Evolutionary conservation across 768 basidiomycete species (phyloP).

Genomic region (Auriculariales sp.): DNA sequence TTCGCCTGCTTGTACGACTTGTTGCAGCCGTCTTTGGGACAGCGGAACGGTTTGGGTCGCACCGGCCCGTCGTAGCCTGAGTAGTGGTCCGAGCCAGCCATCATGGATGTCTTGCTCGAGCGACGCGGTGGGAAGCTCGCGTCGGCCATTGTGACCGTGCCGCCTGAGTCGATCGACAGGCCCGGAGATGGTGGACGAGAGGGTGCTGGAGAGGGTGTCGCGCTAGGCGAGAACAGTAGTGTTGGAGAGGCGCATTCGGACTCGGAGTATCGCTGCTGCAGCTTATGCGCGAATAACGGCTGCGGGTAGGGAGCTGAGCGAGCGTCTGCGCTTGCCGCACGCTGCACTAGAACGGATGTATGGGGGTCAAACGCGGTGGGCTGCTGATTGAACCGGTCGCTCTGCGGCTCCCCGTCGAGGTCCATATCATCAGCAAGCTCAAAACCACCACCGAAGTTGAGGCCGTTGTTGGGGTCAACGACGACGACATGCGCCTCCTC

Average conservation of each 20-base stretch:
- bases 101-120: background rate
- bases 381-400: conserved; percentile 15
- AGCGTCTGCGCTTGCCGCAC: conserved; percentile 7
- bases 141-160: conserved; percentile 7
- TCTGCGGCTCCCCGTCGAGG: conserved; percentile 44
- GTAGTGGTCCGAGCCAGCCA: conserved; percentile 29
- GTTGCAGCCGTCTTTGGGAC: conserved; percentile 90
- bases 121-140: conserved; percentile 1
- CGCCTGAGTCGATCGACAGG: background rate
- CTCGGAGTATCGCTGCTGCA: background rate
- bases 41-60: conserved; percentile 75
- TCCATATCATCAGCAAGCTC: conserved; percentile 70
- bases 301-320: conserved; percentile 15
- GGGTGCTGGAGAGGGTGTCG: conserved; percentile 3
- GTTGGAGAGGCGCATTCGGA: conserved; percentile 1
- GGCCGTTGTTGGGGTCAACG: conserved; percentile 10
- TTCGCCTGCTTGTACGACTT: conserved; percentile 96
- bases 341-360: conserved; percentile 31
- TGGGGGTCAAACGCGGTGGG: conserved; percentile 37
- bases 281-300: background rate
- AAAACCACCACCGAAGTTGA: conserved; percentile 24
- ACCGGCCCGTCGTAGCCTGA: conserved; percentile 41
- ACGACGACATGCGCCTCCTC: conserved; percentile 27
- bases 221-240: conserved; percentile 4
- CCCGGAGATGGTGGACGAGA: background rate